Evolutionary conservation across 2,329 filamentous ascomycete species (phyloP), one percentile per base, ranked within the genome.

Genomic region (Cadophora luteo-olivacea): DNA sequence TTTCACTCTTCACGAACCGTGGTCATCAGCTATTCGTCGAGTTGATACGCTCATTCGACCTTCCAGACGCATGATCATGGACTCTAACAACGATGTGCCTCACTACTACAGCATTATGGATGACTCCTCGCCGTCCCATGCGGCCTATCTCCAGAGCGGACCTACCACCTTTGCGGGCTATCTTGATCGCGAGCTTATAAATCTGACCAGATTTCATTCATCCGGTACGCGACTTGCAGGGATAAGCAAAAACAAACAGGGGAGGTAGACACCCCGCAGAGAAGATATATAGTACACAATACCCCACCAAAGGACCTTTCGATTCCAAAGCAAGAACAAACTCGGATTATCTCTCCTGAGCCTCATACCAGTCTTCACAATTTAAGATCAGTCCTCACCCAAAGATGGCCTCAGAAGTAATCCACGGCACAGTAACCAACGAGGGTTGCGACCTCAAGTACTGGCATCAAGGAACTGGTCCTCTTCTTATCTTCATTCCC

Each of bases 381-480:
- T 48, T 48, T 22, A 22, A 4, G 1, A 48, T 4, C 9, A 4
- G n/a, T 22, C 45, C 45, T n/a, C 16, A 22, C 9, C 11, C 0
- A 36, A 57, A n/a, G 5, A 58, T 38, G 54, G n/a, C 19, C 22
- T 58, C 54, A 9, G 3, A 36, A 38, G 32, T 36, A 24, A 38
- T 19, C 19, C 32, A 58, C 54, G 29, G 54, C 32, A 38, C 72
- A 51, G 67, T 79, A 29, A 62, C 73, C 25, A 78, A 74, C n/a
- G 78, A 79, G 70, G 72, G 67, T 11, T 79, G 77, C 58, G 74
- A 75, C 55, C 67, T 79, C 7, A 76, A 78, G 61, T 80, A 78
- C 69, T 79, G 75, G 75, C 72, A 73, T 68, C 75, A 74, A 58
- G 78, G 78, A 60, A 67, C 48, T 7, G 78, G 78, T 0, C 78